Evolutionary conservation across 2,329 filamentous ascomycete species (phyloP).

Genomic region (Grosmannia clavigera): DNA sequence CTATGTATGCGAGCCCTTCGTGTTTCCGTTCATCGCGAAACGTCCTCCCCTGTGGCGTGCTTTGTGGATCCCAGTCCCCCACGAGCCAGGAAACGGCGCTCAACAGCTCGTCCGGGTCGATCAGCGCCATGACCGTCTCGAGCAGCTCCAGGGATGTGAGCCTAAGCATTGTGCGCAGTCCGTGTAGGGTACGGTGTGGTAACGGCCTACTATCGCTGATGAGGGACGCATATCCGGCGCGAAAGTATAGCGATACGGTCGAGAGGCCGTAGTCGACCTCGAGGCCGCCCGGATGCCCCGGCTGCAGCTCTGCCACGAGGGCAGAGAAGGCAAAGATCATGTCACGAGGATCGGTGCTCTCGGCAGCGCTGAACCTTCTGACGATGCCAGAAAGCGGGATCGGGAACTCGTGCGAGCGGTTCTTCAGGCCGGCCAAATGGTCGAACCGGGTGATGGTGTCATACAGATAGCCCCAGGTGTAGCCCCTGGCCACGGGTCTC

Average conservation of each 20-base stretch:
- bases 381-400: background rate
- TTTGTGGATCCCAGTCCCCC: background rate
- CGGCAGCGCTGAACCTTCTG: background rate
- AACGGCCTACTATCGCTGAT: background rate
- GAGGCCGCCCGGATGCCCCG: background rate
- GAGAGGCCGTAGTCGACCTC: background rate
- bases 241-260: background rate
- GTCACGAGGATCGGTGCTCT: background rate
- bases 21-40: background rate
- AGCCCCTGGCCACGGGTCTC: background rate
- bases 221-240: background rate
- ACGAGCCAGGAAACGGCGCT: background rate
- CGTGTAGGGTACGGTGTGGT: background rate
- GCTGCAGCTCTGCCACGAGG: background rate
- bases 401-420: background rate
- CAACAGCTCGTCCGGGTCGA: background rate
- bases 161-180: background rate
- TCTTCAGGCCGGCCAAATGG: background rate
- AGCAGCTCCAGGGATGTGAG: background rate
- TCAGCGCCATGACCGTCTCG: background rate
- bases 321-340: background rate
- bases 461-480: background rate
- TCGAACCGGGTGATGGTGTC: background rate
- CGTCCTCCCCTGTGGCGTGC: background rate
- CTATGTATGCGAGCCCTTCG: background rate